A percentile compares a stretch with the other conserved stretches of the same genome.
Conservation (phyloP, 2,329 filamentous ascomycete genomes). For the Penicillium sp. region DNA sequence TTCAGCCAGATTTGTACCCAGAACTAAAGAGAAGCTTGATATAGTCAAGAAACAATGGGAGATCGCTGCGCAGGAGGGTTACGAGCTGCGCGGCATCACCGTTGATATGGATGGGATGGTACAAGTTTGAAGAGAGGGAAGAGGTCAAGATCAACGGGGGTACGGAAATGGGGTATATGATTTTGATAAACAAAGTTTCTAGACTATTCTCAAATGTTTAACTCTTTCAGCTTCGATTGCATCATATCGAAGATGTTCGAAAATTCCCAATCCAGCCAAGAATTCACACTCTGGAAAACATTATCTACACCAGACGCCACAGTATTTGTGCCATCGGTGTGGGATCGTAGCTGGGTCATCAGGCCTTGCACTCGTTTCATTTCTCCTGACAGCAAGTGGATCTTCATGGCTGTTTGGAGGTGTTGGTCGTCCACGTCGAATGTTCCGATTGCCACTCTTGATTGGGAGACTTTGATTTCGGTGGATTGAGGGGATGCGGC, state of each 20-base stretch:
- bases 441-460: neutral
- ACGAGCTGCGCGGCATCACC: neutral
- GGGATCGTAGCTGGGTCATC: neutral
- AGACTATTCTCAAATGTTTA: too few relatives aligned
- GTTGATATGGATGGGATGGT: conserved; percentile 2
- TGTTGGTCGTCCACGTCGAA: neutral
- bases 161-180: too few relatives aligned
- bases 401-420: neutral
- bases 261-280: too few relatives aligned
- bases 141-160: too few relatives aligned
- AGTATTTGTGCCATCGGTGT: too few relatives aligned
- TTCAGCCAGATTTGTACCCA: neutral
- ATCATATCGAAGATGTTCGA: too few relatives aligned
- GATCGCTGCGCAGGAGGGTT: neutral
- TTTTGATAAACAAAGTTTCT: too few relatives aligned
- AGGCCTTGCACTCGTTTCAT: neutral
- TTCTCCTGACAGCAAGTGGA: neutral
- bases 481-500: neutral
- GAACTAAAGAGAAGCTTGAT: neutral
- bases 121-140: neutral
- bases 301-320: too few relatives aligned
- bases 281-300: too few relatives aligned
- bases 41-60: conserved; percentile 1
- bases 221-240: too few relatives aligned
- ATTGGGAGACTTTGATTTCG: neutral